Evolutionary conservation across 257 asterid genomes (phyloP).

Genomic region (Fraxinus cuspidata): DNA sequence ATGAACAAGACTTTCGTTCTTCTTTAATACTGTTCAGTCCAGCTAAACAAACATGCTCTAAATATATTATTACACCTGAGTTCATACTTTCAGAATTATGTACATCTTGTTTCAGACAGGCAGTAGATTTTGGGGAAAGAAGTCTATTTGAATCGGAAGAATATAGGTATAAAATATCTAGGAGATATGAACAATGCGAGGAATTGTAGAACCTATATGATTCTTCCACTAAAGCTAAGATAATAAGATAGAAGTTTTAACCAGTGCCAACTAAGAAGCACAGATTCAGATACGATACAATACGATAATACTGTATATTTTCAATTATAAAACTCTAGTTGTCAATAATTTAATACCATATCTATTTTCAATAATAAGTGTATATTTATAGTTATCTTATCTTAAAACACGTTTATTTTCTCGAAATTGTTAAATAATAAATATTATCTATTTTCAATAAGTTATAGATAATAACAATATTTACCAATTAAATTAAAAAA

Average conservation of each 20-base stretch:
- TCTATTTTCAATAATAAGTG: too few relatives aligned
- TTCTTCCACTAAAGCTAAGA: background rate
- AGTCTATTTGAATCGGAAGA: background rate
- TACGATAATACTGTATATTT: too few relatives aligned
- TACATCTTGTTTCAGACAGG: background rate
- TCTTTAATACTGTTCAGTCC: background rate
- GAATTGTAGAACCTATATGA: background rate
- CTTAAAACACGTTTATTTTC: too few relatives aligned
- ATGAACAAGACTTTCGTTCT: background rate
- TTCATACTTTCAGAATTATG: background rate
- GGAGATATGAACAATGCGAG: background rate
- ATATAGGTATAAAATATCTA: background rate
- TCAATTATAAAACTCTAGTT: too few relatives aligned
- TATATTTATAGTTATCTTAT: too few relatives aligned
- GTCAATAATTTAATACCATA: too few relatives aligned
- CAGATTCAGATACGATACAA: too few relatives aligned
- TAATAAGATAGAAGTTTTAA: background rate
- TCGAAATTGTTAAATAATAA: too few relatives aligned
- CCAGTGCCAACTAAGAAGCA: background rate
- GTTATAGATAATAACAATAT: too few relatives aligned
- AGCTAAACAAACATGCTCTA: background rate
- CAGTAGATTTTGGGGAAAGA: background rate
- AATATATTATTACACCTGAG: background rate
- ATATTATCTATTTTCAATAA: too few relatives aligned
- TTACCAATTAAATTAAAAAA: too few relatives aligned